Evolutionary conservation across 306 rosid species (phyloP).

Genomic region (Acacia acuminata): DNA sequence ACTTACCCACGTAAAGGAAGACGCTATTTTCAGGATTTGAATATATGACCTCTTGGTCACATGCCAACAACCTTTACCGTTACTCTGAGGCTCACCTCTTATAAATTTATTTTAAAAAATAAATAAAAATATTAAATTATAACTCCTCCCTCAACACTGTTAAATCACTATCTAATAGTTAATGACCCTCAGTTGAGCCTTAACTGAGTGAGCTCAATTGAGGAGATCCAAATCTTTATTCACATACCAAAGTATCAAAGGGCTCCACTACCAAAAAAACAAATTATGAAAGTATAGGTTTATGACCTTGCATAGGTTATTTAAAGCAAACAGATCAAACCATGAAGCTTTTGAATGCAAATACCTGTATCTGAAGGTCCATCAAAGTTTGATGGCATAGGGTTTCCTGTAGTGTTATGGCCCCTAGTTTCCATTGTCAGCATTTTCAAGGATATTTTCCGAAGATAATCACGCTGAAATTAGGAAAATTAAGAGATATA

Average conservation of each 20-base stretch:
- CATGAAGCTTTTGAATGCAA: background rate
- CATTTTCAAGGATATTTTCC: conserved; percentile 17
- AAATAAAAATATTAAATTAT: no score
- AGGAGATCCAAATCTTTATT: background rate
- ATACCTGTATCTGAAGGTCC: background rate
- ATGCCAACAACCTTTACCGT: no score
- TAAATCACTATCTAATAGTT: background rate
- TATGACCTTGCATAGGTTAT: background rate
- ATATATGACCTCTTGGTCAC: no score
- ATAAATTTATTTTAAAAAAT: no score
- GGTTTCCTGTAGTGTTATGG: background rate
- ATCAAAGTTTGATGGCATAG: background rate
- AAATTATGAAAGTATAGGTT: background rate
- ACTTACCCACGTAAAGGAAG: no score
- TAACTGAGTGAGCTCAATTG: background rate
- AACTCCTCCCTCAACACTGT: background rate
- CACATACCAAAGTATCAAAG: background rate
- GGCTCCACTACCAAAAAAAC: no score
- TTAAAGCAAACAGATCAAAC: background rate
- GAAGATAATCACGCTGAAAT: conserved; percentile 32
- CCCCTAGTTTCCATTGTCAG: conserved; percentile 37
- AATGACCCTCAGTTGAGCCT: background rate
- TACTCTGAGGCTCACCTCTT: no score
- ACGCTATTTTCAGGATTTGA: no score
- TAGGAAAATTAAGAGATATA: background rate